Conservation (phyloP, 352 stramenopile species). For the Globisporangium nodosum region DNA sequence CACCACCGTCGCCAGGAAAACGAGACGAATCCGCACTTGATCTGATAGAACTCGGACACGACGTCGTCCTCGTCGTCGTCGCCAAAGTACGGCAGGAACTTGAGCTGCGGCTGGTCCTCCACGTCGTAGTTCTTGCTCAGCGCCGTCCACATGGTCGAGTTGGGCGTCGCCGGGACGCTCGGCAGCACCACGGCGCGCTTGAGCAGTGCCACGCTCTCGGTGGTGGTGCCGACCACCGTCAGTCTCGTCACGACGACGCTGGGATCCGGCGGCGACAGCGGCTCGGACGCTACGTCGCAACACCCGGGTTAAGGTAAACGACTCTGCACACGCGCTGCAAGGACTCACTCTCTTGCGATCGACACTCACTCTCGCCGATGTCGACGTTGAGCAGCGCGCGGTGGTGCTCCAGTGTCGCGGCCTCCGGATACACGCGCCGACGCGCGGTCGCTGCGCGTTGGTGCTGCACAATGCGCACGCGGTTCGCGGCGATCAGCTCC, state of each 20-base stretch:
- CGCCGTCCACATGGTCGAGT: constrained; percentile 70
- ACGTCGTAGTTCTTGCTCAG: constrained; percentile 80
- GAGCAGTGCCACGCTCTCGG: constrained; percentile 19
- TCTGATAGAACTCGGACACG: constrained; percentile 79
- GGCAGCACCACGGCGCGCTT: constrained; percentile 44
- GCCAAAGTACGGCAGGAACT: constrained; percentile 64
- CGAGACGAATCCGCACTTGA: constrained; percentile 40
- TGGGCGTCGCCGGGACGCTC: constrained; percentile 39
- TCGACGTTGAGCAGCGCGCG: constrained; percentile 37
- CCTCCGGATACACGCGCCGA: constrained; percentile 25
- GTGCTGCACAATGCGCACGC: constrained; percentile 34
- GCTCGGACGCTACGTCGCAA: constrained; percentile 36
- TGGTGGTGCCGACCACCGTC: constrained; percentile 21
- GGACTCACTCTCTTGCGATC: too few relatives aligned
- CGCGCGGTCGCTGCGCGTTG: constrained; percentile 15
- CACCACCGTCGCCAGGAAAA: not conserved
- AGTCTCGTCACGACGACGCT: constrained; percentile 18
- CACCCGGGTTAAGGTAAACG: not conserved
- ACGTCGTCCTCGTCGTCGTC: constrained; percentile 84
- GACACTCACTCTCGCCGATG: constrained; percentile 43
- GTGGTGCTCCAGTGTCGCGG: constrained; percentile 18
- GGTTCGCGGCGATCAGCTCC: constrained; percentile 59
- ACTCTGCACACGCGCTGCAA: not conserved
- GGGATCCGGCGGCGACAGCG: constrained; percentile 15
- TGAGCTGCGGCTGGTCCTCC: constrained; percentile 82